Evolutionary conservation across 805 yeast genomes (phyloP), one percentile per base, ranked within the genome.

Genomic region (Komagataella pastoris): DNA sequence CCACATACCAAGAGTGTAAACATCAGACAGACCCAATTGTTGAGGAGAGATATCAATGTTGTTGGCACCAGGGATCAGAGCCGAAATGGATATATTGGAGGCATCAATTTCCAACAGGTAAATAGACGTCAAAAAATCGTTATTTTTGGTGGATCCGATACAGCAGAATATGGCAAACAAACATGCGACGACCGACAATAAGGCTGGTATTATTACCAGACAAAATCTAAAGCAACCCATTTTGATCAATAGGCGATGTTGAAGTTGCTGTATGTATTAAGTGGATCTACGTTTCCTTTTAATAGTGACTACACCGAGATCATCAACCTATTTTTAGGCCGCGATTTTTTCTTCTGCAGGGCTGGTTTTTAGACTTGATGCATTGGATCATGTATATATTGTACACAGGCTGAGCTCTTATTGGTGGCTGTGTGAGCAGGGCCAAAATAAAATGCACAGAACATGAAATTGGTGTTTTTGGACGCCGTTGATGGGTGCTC

Each of bases 1-100:
- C 77, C 84, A 82, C 57, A 79, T 65, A 44, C 87, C 85, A 40
- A 80, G 66, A 14, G 76, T 71, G 56, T 77, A 77, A 24, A 75
- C 67, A 47, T 73, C 74, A 3, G 76, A 62, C 7, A 80, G 57
- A 2, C 76, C 76, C 2, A 71, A 55, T 4, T 55, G 59, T n/a
- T 58, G 24, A 18, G 57, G 53, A 19, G 55, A 45, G 7, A 54
- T 47, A 46, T 44, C 43, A 30, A 49, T 36, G 5, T 48, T 23
- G 1, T 59, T 19, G 19, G 61, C 46, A n/a, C 49, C 48, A 14
- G 54, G 55, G 10, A 58, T 24, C 3, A 63, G 51, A n/a, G 55
- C 51, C 3, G 58, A 47, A 10, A 65, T 54, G 7, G 62, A 53
- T 7, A 73, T 47, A 17, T 61, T 58, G 4, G 74, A 54, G 24